phyloP scores from a whole-genome alignment of 2,329 filamentous ascomycete species.

The Venturia pyrina region DNA sequence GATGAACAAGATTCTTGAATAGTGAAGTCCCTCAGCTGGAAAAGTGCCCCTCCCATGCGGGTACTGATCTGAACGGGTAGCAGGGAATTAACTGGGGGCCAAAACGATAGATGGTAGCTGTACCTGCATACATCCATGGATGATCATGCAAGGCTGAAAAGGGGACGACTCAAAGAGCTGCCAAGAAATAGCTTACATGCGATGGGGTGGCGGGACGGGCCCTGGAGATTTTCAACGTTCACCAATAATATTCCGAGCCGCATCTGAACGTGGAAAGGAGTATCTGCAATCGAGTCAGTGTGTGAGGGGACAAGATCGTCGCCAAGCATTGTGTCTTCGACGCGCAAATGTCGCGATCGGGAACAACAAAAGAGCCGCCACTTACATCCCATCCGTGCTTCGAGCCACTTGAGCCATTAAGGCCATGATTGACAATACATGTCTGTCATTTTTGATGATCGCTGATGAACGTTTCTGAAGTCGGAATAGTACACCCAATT shows the following conservation, averaged over 20 bases:
- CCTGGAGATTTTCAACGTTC: neutral
- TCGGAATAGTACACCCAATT: neutral
- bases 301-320: neutral
- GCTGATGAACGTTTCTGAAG: neutral
- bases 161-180: neutral
- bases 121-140: neutral
- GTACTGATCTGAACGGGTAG: too few relatives aligned
- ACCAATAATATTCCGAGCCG: neutral
- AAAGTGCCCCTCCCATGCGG: too few relatives aligned
- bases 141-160: neutral
- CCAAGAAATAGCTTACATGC: neutral
- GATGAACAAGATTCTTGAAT: neutral
- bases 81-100: neutral
- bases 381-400: neutral
- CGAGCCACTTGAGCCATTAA: neutral
- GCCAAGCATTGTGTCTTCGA: constrained; percentile 1
- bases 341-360: neutral
- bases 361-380: neutral
- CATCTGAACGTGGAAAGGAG: neutral
- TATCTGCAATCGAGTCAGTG: neutral
- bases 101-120: neutral
- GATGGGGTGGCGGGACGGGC: neutral
- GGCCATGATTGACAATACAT: neutral
- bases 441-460: neutral
- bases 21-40: neutral